phyloP scores from a whole-genome alignment of 306 rosid species.

The Trichosanthes cucumerina region DNA sequence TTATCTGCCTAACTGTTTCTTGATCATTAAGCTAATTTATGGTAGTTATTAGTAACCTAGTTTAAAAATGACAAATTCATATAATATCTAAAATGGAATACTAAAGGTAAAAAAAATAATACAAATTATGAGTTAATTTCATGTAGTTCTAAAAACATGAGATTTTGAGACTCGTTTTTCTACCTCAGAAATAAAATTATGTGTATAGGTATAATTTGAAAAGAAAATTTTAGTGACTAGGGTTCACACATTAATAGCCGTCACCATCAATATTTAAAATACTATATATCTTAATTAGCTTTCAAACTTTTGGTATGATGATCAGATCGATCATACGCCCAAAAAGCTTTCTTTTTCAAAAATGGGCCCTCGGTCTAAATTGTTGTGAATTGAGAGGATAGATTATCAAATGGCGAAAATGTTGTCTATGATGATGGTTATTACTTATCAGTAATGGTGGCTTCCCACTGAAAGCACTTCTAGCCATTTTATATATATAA shows the following conservation, averaged over 20 bases:
- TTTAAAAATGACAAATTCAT: no score
- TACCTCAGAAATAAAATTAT: neutral
- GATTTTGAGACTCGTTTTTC: neutral
- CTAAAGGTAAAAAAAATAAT: no score
- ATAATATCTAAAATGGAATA: no score
- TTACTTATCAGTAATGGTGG: neutral
- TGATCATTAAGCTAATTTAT: no score
- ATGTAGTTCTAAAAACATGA: no score
- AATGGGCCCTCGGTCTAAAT: neutral
- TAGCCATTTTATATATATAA: neutral
- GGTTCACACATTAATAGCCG: neutral
- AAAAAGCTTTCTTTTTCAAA: neutral
- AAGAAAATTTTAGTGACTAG: neutral
- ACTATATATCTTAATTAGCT: neutral
- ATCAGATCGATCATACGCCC: neutral
- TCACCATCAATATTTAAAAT: neutral
- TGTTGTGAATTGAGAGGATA: neutral
- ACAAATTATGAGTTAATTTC: no score
- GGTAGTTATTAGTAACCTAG: no score
- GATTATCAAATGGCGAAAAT: neutral
- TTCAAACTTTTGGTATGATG: neutral
- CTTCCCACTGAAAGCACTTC: neutral
- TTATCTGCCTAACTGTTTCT: no score
- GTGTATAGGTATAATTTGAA: neutral
- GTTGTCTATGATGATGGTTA: neutral